Evolutionary conservation across 257 asterid species (phyloP).

Genomic region (Solanum raphanifolium): DNA sequence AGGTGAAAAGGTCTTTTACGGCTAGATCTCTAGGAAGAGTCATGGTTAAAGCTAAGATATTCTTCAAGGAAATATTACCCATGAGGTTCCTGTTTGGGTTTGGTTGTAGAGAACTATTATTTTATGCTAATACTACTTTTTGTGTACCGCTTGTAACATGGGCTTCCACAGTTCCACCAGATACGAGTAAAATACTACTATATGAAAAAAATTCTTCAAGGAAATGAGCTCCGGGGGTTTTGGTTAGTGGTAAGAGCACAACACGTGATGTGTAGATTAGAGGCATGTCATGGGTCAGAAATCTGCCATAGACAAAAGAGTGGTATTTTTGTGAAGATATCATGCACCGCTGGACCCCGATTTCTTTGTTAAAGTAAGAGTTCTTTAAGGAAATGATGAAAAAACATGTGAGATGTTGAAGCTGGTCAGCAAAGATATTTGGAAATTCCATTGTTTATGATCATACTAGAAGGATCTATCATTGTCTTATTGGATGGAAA

Average conservation of each 20-base stretch:
- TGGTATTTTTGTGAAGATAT: background rate
- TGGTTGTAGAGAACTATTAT: background rate
- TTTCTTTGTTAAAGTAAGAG: too few species aligned
- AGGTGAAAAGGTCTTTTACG: background rate
- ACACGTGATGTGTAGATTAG: background rate
- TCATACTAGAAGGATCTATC: background rate
- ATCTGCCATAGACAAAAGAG: background rate
- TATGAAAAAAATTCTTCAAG: background rate
- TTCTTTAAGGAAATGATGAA: too few species aligned
- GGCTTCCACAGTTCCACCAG: background rate
- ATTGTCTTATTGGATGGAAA: background rate
- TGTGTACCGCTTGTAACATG: background rate
- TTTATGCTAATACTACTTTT: background rate
- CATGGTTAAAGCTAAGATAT: background rate
- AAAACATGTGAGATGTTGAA: background rate
- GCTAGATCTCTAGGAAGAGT: background rate
- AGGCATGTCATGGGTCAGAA: background rate
- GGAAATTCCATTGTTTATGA: background rate
- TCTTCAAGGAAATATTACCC: background rate
- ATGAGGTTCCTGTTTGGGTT: background rate
- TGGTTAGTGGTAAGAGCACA: background rate
- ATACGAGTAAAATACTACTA: background rate
- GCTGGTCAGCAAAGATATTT: background rate
- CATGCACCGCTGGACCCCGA: too few species aligned
- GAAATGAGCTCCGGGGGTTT: background rate